Percentiles rank a stretch among this genome's conserved stretches.
These are phyloP conservation scores for Phytopythium kandeliae DNA, from an alignment of 352 stramenopile genomes.

Conservation along the genomic window DNA sequence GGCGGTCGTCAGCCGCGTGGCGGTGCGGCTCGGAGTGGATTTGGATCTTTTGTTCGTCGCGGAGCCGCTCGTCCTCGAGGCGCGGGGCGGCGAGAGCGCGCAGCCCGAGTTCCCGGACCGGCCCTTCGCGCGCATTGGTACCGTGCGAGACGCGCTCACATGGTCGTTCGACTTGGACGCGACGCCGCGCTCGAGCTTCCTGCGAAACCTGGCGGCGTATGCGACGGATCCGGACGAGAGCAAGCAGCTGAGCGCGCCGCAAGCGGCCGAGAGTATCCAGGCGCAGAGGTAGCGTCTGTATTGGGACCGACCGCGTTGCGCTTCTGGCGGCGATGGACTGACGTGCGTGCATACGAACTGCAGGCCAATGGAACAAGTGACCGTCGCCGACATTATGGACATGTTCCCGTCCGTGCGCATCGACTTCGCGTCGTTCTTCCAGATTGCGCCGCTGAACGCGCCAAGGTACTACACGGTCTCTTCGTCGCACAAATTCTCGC, in stretches of 20 bases:
- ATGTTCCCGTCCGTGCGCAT: slow-evolving; percentile 58
- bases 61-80: slow-evolving; percentile 10
- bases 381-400: slow-evolving; percentile 61
- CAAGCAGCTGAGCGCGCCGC: slow-evolving; percentile 32
- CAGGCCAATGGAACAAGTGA: slow-evolving; percentile 33
- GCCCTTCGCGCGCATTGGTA: slow-evolving; percentile 53
- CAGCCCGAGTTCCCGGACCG: slow-evolving; percentile 13
- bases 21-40: slow-evolving; percentile 48
- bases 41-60: slow-evolving; percentile 40
- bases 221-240: slow-evolving; percentile 50
- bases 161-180: slow-evolving; percentile 77
- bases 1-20: slow-evolving; percentile 39
- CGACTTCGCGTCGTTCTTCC: slow-evolving; percentile 60
- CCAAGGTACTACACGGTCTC: slow-evolving; percentile 82
- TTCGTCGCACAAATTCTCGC: slow-evolving; percentile 56
- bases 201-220: slow-evolving; percentile 55
- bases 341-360: slow-evolving; percentile 3
- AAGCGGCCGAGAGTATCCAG: slow-evolving; percentile 40
- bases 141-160: slow-evolving; percentile 56
- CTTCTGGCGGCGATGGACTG: not conserved
- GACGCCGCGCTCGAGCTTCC: slow-evolving; percentile 49
- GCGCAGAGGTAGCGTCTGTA: slow-evolving; percentile 21
- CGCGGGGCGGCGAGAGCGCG: slow-evolving; percentile 2
- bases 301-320: not conserved
- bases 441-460: slow-evolving; percentile 56